Conservation (phyloP, 805 yeast species). For the Teunomyces kruisii region DNA sequence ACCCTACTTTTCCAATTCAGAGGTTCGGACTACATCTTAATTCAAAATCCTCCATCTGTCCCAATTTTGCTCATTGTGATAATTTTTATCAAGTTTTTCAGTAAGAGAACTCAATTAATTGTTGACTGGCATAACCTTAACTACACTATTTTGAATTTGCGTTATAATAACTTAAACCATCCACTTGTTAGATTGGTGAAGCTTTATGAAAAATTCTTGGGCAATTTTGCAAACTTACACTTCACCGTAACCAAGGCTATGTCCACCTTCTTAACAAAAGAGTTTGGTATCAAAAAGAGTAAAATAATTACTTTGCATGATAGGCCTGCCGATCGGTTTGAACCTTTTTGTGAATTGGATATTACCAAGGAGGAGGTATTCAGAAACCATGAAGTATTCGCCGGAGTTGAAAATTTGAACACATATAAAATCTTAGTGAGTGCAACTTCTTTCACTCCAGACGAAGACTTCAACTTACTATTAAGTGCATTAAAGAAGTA, state of each 20-base stretch:
- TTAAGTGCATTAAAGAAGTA: conserved; percentile 66
- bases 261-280: conserved; percentile 56
- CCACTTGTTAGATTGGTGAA: conserved; percentile 62
- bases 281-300: conserved; percentile 49
- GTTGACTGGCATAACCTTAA: conserved; percentile 98
- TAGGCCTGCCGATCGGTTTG: conserved; percentile 73
- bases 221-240: conserved; percentile 66
- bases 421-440: conserved; percentile 70
- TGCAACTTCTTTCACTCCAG: conserved; percentile 94
- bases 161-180: conserved; percentile 52
- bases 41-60: conserved; percentile 91
- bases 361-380: conserved; percentile 33
- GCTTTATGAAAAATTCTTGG: conserved; percentile 62
- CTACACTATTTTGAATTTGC: conserved; percentile 73
- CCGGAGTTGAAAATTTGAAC: conserved; percentile 18
- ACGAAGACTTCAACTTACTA: conserved; percentile 78
- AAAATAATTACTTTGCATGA: conserved; percentile 73
- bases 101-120: conserved; percentile 60
- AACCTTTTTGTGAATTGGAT: conserved; percentile 40
- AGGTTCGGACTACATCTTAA: conserved; percentile 65
- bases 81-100: conserved; percentile 46
- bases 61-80: conserved; percentile 73
- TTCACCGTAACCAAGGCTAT: conserved; percentile 78
- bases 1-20: conserved; percentile 51
- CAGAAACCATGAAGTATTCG: conserved; percentile 27